Evolutionary conservation across 352 stramenopile genomes (phyloP).

Genomic region (Pythium oligandrum): DNA sequence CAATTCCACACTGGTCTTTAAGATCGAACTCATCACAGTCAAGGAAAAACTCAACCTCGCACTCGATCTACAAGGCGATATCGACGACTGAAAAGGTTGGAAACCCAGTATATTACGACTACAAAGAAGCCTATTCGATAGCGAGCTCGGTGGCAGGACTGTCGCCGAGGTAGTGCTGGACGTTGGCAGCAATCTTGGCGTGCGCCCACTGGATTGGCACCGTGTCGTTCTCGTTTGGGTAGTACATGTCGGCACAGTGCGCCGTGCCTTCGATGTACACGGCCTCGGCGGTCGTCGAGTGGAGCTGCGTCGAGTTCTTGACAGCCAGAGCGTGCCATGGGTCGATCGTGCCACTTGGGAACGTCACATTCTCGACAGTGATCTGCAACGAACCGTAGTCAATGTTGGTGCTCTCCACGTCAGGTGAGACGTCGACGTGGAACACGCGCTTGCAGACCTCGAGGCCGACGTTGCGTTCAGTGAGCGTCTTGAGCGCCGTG

Average conservation of each 20-base stretch:
- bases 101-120: no score
- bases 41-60: constrained; percentile 59
- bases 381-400: constrained; percentile 75
- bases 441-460: constrained; percentile 85
- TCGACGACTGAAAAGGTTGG: no score
- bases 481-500: constrained; percentile 60
- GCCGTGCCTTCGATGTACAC: constrained; percentile 82
- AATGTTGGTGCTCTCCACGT: constrained; percentile 59
- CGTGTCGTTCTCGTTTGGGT: constrained; percentile 49
- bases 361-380: constrained; percentile 76
- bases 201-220: constrained; percentile 61
- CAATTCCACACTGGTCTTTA: constrained; percentile 69
- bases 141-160: no score
- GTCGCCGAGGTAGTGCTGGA: constrained; percentile 31
- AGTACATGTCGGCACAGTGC: constrained; percentile 83
- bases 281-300: constrained; percentile 42
- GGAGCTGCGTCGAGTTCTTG: constrained; percentile 57
- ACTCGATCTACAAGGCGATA: background rate
- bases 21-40: constrained; percentile 77
- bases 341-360: constrained; percentile 78
- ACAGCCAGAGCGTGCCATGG: constrained; percentile 82
- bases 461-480: constrained; percentile 55
- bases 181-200: constrained; percentile 46
- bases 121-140: no score
- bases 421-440: constrained; percentile 51